phyloP scores from a whole-genome alignment of 768 basidiomycete genomes.

The Leccinum disarticulatum region DNA sequence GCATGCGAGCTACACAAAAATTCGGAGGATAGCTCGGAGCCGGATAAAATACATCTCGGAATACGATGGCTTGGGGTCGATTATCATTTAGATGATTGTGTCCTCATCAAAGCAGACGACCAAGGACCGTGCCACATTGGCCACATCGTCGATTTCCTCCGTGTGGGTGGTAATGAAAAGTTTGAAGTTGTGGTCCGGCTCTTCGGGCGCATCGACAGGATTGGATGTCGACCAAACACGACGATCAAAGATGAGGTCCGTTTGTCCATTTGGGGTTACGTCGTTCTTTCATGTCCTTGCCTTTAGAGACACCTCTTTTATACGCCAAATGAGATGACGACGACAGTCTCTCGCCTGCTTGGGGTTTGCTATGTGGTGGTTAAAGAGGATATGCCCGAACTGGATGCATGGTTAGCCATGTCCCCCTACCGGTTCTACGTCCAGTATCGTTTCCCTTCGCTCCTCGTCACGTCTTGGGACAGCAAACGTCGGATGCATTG shows the following conservation, averaged over 20 bases:
- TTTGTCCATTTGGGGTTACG: neutral
- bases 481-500: constrained; percentile 32
- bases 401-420: constrained; percentile 48
- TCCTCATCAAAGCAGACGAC: constrained; percentile 44
- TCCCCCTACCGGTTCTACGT: constrained; percentile 62
- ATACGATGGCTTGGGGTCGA: constrained; percentile 44
- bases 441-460: constrained; percentile 47
- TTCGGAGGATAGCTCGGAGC: constrained; percentile 31
- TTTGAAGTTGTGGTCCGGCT: constrained; percentile 37
- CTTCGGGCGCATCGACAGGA: constrained; percentile 50
- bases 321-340: constrained; percentile 45
- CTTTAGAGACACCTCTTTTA: constrained; percentile 60
- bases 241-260: constrained; percentile 58
- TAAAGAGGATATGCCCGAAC: constrained; percentile 28
- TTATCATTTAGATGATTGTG: constrained; percentile 66
- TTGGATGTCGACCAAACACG: constrained; percentile 37
- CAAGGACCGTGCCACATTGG: constrained; percentile 57
- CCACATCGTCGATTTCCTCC: constrained; percentile 42
- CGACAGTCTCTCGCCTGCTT: constrained; percentile 42
- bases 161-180: constrained; percentile 11
- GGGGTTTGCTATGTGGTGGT: constrained; percentile 50
- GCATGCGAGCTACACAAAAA: constrained; percentile 42
- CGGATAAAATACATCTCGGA: constrained; percentile 37
- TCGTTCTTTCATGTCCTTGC: neutral
- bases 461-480: constrained; percentile 40